Base-by-base conservation (phyloP, 2,329 filamentous ascomycete species). In the Ramularia collo-cygni region DNA sequence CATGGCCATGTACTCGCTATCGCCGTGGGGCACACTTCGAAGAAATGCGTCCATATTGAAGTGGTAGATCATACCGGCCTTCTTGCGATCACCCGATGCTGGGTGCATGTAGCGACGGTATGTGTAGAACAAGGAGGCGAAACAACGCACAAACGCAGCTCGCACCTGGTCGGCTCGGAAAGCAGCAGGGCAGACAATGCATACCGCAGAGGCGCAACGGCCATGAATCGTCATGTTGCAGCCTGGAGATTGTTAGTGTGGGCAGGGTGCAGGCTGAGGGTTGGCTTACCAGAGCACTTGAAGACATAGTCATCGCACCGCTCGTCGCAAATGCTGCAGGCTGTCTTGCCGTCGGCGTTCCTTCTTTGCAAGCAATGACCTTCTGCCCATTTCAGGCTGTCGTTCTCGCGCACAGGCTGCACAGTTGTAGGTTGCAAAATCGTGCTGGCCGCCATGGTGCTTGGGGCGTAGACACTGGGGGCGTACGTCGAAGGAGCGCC, bases 371-470 rank as follows among this genome's bases (percentile, higher is more conserved):
- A 76, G 62, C 83, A 89, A 65, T 92, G 85, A 0, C 85, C 85
- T 61, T 92, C 85, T 1, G 87, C 82, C 85, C 85, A 92, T 34
- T 86, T 79, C 0, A 76, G 85, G 1, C 79, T 85, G 34, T 88
- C 83, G 0, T 84, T 87, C 56, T 90, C 86, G 33, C 72, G 71
- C 6, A 90, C 85, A 1, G 83, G 83, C 55, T 89, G 84, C 46
- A 88, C 75, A 44, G 86, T 75, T 75, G 88, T 83, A 53, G 81
- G 84, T 26, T 86, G 85, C 85, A 92, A 89, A 53, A 92, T 80
- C 2, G 85, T 92, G 5, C 84, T 89, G 6, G 85, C 85, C 2
- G 85, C 85, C 32, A 92, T 67, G 1, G 86, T 92, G n/a, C 85
- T 90, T 54, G 85, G 83, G 1, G 85, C 85, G 57, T 92, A 92